Percentiles rank a stretch among this genome's conserved stretches.
These are phyloP conservation scores for Cercis canadensis DNA, from an alignment of 306 rosid genomes.

Conservation along the genomic window DNA sequence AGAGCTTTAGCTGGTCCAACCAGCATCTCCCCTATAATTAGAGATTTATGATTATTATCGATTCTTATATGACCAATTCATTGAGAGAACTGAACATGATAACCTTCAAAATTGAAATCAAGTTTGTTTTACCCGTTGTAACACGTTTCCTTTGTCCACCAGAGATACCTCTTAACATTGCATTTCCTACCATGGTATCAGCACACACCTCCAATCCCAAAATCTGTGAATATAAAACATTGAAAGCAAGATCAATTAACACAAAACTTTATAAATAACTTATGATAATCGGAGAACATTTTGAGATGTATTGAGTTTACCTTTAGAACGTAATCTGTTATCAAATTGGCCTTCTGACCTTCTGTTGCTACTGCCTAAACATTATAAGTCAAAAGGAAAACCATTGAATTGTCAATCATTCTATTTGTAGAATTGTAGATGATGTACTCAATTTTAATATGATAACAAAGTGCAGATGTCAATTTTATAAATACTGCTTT, in stretches of 20 bases:
- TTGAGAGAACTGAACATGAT: no score
- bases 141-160: not conserved
- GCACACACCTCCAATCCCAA: not conserved
- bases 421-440: no score
- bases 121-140: no score
- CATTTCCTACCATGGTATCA: not conserved
- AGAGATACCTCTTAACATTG: not conserved
- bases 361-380: constrained; percentile 69
- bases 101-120: no score
- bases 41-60: no score
- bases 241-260: not conserved
- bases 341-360: constrained; percentile 73
- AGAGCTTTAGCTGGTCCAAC: constrained; percentile 64
- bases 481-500: no score
- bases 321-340: constrained; percentile 81
- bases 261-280: not conserved
- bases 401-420: constrained; percentile 21
- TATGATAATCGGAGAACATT: constrained; percentile 7
- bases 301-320: constrained; percentile 42
- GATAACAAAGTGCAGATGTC: no score
- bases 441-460: no score
- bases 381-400: constrained; percentile 34
- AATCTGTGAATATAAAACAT: not conserved
- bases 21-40: constrained; percentile 58
- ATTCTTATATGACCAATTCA: no score